Evolutionary conservation across 1,139 yeast species (phyloP).

Genomic region (Taiozyma sp.): DNA sequence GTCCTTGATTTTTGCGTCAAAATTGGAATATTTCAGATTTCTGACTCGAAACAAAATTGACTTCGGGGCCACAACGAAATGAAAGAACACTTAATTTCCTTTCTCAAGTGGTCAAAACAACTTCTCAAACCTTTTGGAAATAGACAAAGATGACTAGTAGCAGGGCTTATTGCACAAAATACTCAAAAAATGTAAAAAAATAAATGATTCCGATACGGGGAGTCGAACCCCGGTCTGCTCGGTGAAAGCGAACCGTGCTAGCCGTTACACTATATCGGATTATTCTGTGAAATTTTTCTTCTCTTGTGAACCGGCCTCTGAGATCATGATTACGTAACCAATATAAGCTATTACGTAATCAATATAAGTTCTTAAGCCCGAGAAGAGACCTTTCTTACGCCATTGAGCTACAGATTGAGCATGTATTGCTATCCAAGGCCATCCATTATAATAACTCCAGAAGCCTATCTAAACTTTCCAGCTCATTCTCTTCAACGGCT

Average conservation of each 20-base stretch:
- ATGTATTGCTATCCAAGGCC: too few relatives aligned
- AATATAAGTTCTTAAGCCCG: too few relatives aligned
- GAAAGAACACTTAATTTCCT: too few relatives aligned
- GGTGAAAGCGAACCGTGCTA: constrained; percentile 82
- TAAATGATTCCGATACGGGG: constrained; percentile 60
- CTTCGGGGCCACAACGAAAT: neutral
- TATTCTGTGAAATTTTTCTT: neutral
- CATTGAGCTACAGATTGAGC: neutral
- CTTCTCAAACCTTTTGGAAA: too few relatives aligned
- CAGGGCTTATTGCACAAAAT: too few relatives aligned
- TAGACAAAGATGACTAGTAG: too few relatives aligned
- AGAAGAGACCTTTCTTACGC: too few relatives aligned
- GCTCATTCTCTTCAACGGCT: neutral
- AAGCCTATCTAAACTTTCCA: neutral
- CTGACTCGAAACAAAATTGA: neutral
- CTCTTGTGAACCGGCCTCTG: neutral
- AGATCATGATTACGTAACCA: neutral
- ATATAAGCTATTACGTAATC: neutral
- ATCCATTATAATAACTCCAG: neutral
- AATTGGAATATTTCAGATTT: neutral
- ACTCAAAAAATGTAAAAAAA: neutral
- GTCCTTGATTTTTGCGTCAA: neutral
- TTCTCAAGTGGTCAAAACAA: too few relatives aligned
- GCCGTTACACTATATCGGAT: constrained; percentile 78
- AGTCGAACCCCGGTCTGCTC: constrained; percentile 81